Base-by-base conservation (phyloP, 371 early-diverging fungal species). In the Mortierella sp. region DNA sequence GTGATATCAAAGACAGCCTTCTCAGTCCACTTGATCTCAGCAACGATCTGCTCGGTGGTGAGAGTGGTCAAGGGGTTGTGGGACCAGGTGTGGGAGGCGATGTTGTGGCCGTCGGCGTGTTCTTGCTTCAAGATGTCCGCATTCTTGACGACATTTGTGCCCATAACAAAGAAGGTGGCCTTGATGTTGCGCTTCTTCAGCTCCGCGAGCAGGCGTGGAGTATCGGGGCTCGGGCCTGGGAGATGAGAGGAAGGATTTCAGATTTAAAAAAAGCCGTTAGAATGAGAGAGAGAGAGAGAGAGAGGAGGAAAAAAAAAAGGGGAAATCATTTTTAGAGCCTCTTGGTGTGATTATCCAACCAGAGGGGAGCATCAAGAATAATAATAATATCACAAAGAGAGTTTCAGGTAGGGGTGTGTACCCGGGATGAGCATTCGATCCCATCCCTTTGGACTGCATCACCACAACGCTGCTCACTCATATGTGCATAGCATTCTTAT, bases 21-120 rank as follows among this genome's bases (percentile, higher is more conserved):
- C 69, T 86, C 90, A 11, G 86, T 89, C 87, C 87, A 91, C 68
- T 87, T 87, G 23, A 92, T 62, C 73, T 93, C 92, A 43, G 91
- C 90, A 58, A 91, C 84, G 37, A 93, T 84, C 67, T 87, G 85
- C 57, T 90, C 90, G 51, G 84, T 89, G 43, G 87, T 69, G 51
- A 85, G 74, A 1, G 89, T 81, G 29, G 92, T 90, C 75, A 92
- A 68, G 51, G 82, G 81, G 23, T 74, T 80, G 57, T 93, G 94
- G 19, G 90, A 85, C 87, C 87, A 86, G 28, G 83, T 81, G 63
- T 82, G 84, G 16, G 79, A 60, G 48, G 65, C 76, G 47, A 85
- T 66, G 45, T 82, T 72, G 50, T 83, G 82, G 1, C 77, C 77
- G 47, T 70, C 63, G 14, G 52, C 61, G 19, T 67, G 48, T 52